These are phyloP conservation scores for Venturiaceae sp. DNA, from an alignment of 2,329 filamentous ascomycete species.

Conservation along the genomic window DNA sequence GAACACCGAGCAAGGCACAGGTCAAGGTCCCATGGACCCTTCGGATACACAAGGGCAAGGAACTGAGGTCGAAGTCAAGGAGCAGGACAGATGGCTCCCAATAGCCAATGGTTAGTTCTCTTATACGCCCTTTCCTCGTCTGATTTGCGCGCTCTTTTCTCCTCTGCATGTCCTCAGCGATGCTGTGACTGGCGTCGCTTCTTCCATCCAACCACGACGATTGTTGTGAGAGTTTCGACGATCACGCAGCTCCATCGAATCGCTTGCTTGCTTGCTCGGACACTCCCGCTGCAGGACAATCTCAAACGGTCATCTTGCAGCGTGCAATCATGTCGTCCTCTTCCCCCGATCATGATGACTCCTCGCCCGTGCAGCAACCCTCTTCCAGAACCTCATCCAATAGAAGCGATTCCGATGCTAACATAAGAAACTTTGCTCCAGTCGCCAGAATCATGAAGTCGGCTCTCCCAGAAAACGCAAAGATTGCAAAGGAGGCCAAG, in stretches of 20 bases:
- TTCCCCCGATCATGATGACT: constrained; percentile 26
- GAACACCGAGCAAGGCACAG: constrained; percentile 59
- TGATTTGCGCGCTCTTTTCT: constrained; percentile 26
- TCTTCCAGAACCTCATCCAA: constrained; percentile 12
- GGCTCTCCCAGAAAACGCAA: constrained; percentile 93
- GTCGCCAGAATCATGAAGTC: constrained; percentile 99
- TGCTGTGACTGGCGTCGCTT: constrained; percentile 39
- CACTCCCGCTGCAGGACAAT: constrained; percentile 5
- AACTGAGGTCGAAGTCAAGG: constrained; percentile 98
- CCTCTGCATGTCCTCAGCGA: constrained; percentile 25
- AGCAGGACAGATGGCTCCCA: constrained; percentile 98
- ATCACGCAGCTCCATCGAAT: constrained; percentile 28
- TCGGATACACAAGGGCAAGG: constrained; percentile 67
- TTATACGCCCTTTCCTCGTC: constrained; percentile 18
- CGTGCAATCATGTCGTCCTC: constrained; percentile 33
- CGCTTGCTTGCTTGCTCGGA: constrained; percentile 21
- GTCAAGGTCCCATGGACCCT: constrained; percentile 61
- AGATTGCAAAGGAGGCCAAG: constrained; percentile 98
- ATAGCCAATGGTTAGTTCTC: constrained; percentile 96
- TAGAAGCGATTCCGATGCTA: constrained; percentile 55
- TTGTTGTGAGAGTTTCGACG: constrained; percentile 14
- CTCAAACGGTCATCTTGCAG: constrained; percentile 28
- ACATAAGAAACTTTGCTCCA: constrained; percentile 89
- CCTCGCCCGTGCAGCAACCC: constrained; percentile 14
- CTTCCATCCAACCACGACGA: constrained; percentile 4